Percentiles rank a stretch among this genome's conserved stretches.
These are phyloP conservation scores for Hygrocybe coccinea DNA, from an alignment of 768 basidiomycete genomes.

Conservation along the genomic window DNA sequence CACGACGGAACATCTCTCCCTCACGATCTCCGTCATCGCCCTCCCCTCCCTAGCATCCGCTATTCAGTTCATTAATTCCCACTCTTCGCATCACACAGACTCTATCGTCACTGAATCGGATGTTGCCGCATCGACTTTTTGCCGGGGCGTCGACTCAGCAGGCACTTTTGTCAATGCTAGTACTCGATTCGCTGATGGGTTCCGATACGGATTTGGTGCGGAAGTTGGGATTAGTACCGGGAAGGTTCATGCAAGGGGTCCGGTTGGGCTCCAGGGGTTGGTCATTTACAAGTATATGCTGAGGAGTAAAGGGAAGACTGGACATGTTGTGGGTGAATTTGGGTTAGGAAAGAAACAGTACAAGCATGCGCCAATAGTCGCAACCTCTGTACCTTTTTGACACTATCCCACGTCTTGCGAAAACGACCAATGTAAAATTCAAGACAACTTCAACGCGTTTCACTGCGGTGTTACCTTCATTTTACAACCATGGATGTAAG, in stretches of 20 bases:
- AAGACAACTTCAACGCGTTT: slow-evolving; percentile 46
- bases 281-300: slow-evolving; percentile 97
- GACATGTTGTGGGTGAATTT: slow-evolving; percentile 87
- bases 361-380: slow-evolving; percentile 53
- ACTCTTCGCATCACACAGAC: slow-evolving; percentile 96
- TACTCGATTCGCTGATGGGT: slow-evolving; percentile 95
- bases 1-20: slow-evolving; percentile 81
- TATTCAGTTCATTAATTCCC: slow-evolving; percentile 83
- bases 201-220: slow-evolving; percentile 93
- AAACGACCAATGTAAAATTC: no score
- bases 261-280: slow-evolving; percentile 89
- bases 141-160: slow-evolving; percentile 84
- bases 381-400: slow-evolving; percentile 45
- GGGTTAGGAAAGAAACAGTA: slow-evolving; percentile 71
- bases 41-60: slow-evolving; percentile 70
- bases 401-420: no score
- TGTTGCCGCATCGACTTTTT: slow-evolving; percentile 63
- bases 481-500: slow-evolving; percentile 81
- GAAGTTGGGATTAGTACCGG: slow-evolving; percentile 98
- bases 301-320: slow-evolving; percentile 63
- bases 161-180: slow-evolving; percentile 93
- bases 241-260: slow-evolving; percentile 92
- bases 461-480: slow-evolving; percentile 54
- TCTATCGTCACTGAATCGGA: slow-evolving; percentile 82
- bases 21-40: slow-evolving; percentile 75